Percentiles rank a stretch among this genome's conserved stretches.
phyloP scores from a whole-genome alignment of 345 rosid genomes.

The Eucalyptus shirleyi region DNA sequence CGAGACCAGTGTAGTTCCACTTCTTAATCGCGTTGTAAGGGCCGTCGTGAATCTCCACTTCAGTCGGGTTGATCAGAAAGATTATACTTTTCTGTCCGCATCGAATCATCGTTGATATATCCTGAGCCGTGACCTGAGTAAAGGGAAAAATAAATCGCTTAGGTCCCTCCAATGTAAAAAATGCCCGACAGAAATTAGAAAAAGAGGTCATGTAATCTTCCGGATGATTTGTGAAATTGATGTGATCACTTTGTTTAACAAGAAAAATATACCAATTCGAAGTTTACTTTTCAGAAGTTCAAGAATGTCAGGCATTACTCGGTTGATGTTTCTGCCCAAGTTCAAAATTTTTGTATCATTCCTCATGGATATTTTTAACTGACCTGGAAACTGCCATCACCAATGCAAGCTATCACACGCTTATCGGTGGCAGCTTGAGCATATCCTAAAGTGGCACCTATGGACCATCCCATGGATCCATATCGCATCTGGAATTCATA shows the following conservation, averaged over 20 bases:
- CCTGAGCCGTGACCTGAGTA: constrained; percentile 56
- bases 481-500: constrained; percentile 72
- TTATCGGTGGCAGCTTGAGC: constrained; percentile 52
- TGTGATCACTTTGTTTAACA: neutral
- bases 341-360: neutral
- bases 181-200: neutral
- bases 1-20: constrained; percentile 56
- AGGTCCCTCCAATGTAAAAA: neutral
- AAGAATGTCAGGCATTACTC: neutral
- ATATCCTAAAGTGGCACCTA: constrained; percentile 67
- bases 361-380: neutral
- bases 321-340: neutral
- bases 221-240: neutral
- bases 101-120: constrained; percentile 65
- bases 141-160: neutral
- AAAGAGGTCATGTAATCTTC: neutral
- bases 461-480: constrained; percentile 82
- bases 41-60: constrained; percentile 64
- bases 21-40: constrained; percentile 67
- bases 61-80: constrained; percentile 64
- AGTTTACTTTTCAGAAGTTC: neutral
- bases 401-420: constrained; percentile 69
- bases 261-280: neutral
- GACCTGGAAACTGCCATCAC: constrained; percentile 77
- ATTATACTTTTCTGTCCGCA: constrained; percentile 40